Evolutionary conservation across 805 yeast species (phyloP), one percentile per base, ranked within the genome.

Genomic region (Saccharomycopsis fodiens): DNA sequence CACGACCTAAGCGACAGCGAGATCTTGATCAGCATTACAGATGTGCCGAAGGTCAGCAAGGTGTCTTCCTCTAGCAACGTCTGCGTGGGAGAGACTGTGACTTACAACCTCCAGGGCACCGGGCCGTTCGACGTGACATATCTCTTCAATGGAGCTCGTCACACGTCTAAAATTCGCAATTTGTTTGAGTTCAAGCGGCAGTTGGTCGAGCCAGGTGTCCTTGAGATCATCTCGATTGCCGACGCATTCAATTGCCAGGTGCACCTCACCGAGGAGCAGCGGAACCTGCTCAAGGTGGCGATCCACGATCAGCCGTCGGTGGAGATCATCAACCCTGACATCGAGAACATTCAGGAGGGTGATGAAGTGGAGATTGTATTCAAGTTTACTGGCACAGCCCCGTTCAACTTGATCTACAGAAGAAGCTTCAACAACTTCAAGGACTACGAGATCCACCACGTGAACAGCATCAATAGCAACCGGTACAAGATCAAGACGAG

Each of bases 81-180:
- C 57, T 93, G 99, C 72, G 95, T 91, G 22, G 99, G 98, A 8
- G 97, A 91, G 51, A 82, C 84, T 50, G 76, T 93, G 21, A 71
- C 82, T 1, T 85, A 85, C 58, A 74, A 81, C 51, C 62, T 91
- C 51, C 74, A 75, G 13, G 97, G 97, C 2, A 67, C 75, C 3
- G 76, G 95, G 0, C 96, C 96, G 17, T 87, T 87, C 59, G 73
- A 73, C 1, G 73, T 94, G 3, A 74, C 68, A 42, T 93, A 93
- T 59, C 72, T 72, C 22, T 89, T 91, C 65, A 81, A 85, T 54
- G 82, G 73, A 1, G 65, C 68, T 23, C 61, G 63, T 29, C 78
- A 82, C 52, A 74, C 69, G 49, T 81, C 93, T 0, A 70, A 22
- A 74, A 74, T 62, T 60, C 58, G 43, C 54, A 46, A 69, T 2